phyloP scores from a whole-genome alignment of 106 monocot genomes.

The Apostasia ramifera region DNA sequence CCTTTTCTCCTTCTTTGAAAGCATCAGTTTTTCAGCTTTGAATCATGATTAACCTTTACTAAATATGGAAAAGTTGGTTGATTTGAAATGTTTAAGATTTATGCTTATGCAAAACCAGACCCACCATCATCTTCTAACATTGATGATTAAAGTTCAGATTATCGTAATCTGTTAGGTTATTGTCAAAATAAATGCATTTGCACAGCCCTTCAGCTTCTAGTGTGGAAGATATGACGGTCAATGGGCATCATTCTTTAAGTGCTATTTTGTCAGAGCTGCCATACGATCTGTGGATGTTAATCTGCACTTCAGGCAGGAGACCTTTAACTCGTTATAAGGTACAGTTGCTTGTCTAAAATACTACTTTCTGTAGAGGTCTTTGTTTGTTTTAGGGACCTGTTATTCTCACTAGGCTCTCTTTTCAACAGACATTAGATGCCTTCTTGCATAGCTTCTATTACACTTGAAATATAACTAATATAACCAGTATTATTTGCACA shows the following conservation, averaged over 20 bases:
- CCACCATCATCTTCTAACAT: too few species aligned
- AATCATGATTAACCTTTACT: too few species aligned
- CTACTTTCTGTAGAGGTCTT: neutral
- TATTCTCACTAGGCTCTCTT: neutral
- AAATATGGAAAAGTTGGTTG: too few species aligned
- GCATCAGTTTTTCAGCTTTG: too few species aligned
- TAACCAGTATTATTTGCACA: neutral
- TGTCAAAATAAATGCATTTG: neutral
- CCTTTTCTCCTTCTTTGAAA: too few species aligned
- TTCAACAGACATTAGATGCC: neutral
- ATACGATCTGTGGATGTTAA: conserved; percentile 1
- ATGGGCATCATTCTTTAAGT: conserved; percentile 1
- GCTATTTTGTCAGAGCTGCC: conserved; percentile 1
- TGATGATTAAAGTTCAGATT: too few species aligned
- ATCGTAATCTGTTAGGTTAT: neutral
- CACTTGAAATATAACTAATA: neutral
- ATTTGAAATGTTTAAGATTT: too few species aligned
- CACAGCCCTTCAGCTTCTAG: neutral
- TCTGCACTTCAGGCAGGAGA: neutral
- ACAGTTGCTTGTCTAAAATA: neutral
- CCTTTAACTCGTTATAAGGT: conserved; percentile 9
- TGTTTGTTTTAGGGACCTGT: neutral
- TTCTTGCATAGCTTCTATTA: conserved; percentile 1
- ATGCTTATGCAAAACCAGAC: too few species aligned
- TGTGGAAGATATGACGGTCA: neutral